phyloP scores from a whole-genome alignment of 129 eudicot species.

The Tagetes patula region DNA sequence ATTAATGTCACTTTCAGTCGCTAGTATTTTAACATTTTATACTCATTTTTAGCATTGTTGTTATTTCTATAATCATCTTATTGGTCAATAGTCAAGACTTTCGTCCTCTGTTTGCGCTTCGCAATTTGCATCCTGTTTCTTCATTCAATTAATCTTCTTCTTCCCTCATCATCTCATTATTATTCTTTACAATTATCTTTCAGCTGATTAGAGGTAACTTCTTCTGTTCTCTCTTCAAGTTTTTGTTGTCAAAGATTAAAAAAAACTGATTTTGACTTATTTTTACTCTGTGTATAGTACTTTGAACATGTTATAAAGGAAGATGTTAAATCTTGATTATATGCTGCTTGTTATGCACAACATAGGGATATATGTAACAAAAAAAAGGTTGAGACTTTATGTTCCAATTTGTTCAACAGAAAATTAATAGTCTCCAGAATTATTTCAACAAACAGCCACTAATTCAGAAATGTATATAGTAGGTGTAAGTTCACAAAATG shows the following conservation, averaged over 20 bases:
- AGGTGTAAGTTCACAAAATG: neutral
- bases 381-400: conserved; percentile 8
- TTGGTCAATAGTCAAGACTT: conserved; percentile 15
- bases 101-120: conserved; percentile 12
- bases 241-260: conserved; percentile 3
- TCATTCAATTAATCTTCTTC: neutral
- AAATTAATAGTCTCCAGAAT: neutral
- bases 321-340: conserved; percentile 1
- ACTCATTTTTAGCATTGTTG: neutral
- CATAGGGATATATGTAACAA: conserved; percentile 1
- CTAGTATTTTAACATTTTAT: neutral
- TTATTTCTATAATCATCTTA: conserved; percentile 4
- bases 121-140: conserved; percentile 21
- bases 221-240: neutral
- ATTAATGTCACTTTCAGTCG: conserved; percentile 5
- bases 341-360: conserved; percentile 11
- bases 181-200: neutral
- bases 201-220: conserved; percentile 30
- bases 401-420: conserved; percentile 4
- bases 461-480: neutral
- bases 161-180: neutral
- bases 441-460: neutral
- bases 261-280: neutral
- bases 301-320: neutral
- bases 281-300: neutral